Base-by-base conservation (phyloP, 2,329 filamentous ascomycete species). In the Fusarium brevicatenulatum region DNA sequence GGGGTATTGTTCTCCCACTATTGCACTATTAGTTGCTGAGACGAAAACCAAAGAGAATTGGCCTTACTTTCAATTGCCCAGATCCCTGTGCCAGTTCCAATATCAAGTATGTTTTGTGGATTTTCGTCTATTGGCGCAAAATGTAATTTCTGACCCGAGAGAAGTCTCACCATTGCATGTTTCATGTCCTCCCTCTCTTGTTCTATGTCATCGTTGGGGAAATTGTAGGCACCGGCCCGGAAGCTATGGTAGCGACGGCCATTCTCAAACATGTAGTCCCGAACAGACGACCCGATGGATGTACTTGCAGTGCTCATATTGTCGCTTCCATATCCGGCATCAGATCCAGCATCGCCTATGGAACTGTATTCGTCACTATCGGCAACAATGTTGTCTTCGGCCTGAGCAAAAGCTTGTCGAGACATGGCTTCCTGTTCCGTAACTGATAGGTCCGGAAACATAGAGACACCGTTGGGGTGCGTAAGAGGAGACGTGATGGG, bases 131-230 rank as follows among this genome's bases (percentile, higher is more conserved):
- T 83, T 5, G 87, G 87, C 7, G 87, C 86, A 75, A 87, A 87
- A 74, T 86, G 83, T n/a, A 89, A 79, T 64, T 82, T 82, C 40
- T 84, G 81, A 60, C 83, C 84, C 66, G 85, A 86, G 21, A 88
- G 80, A 63, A 86, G 74, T 76, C 84, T 85, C 46, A 87, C 80
- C 83, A 88, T 86, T 69, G 83, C 81, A 76, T 89, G 88, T 74
- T 87, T 88, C 83, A 90, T 85, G 57, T 90, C 87, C 72, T 89
- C 85, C 42, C 87, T 81, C 71, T 90, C 87, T 76, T 90, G 88
- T 79, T 91, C 89, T 9, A 85, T 80, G 54, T 90, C 88, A 67
- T 91, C 89, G 62, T 90, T 91, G 32, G 89, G 89, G 55, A 90
- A 89, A 61, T 86, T 86, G 74, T 91, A 91, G 16, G 78, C 76